phyloP scores from a whole-genome alignment of 192 early-diverging fungal genomes.

The Coemansia sp. region DNA sequence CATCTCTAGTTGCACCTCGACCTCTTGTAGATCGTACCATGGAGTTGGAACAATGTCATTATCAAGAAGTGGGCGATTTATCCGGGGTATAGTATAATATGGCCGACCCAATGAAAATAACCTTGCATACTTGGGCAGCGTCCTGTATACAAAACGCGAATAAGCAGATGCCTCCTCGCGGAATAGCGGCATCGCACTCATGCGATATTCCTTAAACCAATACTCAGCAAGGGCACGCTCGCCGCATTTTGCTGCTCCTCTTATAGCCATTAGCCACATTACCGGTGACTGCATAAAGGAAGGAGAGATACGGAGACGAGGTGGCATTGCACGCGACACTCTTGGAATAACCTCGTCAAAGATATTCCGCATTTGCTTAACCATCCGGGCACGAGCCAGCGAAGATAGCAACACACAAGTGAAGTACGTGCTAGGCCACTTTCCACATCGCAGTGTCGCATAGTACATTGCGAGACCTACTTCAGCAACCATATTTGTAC shows the following conservation, averaged over 20 bases:
- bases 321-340: slow-evolving; percentile 26
- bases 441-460: slow-evolving; percentile 16
- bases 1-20: slow-evolving; percentile 42
- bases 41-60: slow-evolving; percentile 5
- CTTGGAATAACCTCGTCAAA: slow-evolving; percentile 35
- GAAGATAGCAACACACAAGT: slow-evolving; percentile 25
- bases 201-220: slow-evolving; percentile 52
- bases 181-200: slow-evolving; percentile 50
- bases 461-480: slow-evolving; percentile 45
- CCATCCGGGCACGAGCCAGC: slow-evolving; percentile 20
- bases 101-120: slow-evolving; percentile 27
- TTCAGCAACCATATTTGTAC: slow-evolving; percentile 25
- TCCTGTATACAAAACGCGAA: slow-evolving; percentile 18
- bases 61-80: slow-evolving; percentile 4
- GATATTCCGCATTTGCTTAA: slow-evolving; percentile 21
- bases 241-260: slow-evolving; percentile 16
- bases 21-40: slow-evolving; percentile 36
- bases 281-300: slow-evolving; percentile 28
- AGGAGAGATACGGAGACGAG: slow-evolving; percentile 18
- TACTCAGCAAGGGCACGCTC: slow-evolving; percentile 27
- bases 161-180: slow-evolving; percentile 42
- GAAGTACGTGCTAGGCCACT: slow-evolving; percentile 29
- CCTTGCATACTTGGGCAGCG: slow-evolving; percentile 19
- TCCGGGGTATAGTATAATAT: slow-evolving; percentile 29
- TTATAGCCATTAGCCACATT: slow-evolving; percentile 35